Evolutionary conservation across 139 green algal genomes (phyloP), one percentile per base, ranked within the genome.

Genomic region (Chlamydomonas incerta): DNA sequence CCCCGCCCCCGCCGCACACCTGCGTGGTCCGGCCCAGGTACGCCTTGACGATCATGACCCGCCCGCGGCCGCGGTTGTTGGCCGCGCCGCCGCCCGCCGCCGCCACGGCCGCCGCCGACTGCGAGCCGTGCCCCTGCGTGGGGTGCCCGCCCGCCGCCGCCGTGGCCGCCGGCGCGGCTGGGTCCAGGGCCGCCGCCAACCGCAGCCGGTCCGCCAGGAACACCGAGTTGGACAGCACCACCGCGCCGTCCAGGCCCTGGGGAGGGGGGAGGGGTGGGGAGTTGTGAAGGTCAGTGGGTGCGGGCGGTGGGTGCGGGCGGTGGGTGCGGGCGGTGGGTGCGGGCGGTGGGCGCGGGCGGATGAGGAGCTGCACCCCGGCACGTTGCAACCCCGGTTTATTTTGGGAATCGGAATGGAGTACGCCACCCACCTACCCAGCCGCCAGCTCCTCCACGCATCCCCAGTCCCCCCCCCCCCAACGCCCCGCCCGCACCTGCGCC

Each of bases 31-130:
- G 76, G 20, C 93, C 90, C 17, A 94, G 81, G 80, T 90, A 93
- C 24, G 87, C 89, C 72, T 93, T 94, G 62, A 90, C 89, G 24
- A 94, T 83, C 75, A 94, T 89, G 33, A 95, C 21, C 37, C 90
- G 70, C 4, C 85, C 85, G 10, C 65, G 57, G 0, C 50, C 34
- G 3, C 74, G 75, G 28, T 58, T 26, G 72, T 69, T 55, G 24
- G 47, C 77, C 26, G n/a, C 52, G 24, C 29, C 50, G 26, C 80
- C 47, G 33, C 66, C 41, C 47, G 67, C 80, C 31, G 50, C 23
- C 46, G 67, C 63, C 37, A 17, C 55, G 18, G 29, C 37, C 62
- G 46, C 63, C 23, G 29, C 77, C 21, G 77, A 21, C 11, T 28
- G 23, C 47, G 77, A 66, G 31, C 34, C 58, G 23, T 60, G 60